A percentile compares a stretch with the other conserved stretches of the same genome.
Evolutionary conservation across 176 grass and related monocot genomes (phyloP).

Genomic region (Alloteropsis semialata): DNA sequence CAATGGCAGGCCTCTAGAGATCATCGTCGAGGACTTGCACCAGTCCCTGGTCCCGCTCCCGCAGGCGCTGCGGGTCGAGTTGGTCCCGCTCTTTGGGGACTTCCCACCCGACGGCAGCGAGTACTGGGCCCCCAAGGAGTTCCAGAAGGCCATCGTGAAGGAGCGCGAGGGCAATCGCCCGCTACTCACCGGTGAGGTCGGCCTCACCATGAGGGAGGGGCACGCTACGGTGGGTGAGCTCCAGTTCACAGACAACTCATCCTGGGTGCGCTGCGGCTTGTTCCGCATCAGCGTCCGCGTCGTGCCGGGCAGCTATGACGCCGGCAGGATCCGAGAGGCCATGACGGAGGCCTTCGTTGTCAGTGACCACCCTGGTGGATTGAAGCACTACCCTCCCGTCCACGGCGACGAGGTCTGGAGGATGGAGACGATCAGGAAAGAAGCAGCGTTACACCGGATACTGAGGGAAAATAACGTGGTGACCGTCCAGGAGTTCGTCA

Average conservation of each 20-base stretch:
- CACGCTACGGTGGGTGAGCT: constrained; percentile 20
- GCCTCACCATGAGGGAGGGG: constrained; percentile 44
- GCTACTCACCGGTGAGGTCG: constrained; percentile 57
- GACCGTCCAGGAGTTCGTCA: constrained; percentile 59
- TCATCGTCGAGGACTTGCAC: too few species aligned
- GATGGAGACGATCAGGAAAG: too few species aligned
- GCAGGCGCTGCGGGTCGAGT: constrained; percentile 47
- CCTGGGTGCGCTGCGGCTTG: constrained; percentile 44
- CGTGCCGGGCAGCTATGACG: constrained; percentile 32
- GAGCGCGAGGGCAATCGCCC: constrained; percentile 55
- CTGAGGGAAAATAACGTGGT: not conserved
- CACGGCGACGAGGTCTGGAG: too few species aligned
- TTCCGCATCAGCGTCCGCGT: constrained; percentile 63
- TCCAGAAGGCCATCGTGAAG: constrained; percentile 44
- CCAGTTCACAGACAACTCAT: constrained; percentile 51
- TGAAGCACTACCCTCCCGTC: too few species aligned
- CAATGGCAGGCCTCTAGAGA: too few species aligned
- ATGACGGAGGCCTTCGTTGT: constrained; percentile 55
- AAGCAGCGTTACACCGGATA: too few species aligned
- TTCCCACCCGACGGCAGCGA: constrained; percentile 54
- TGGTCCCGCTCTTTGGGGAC: constrained; percentile 62
- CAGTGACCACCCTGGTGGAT: constrained; percentile 11
- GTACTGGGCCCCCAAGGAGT: constrained; percentile 42
- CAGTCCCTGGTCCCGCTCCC: too few species aligned
- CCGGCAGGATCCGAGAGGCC: constrained; percentile 54